phyloP scores from a whole-genome alignment of 345 rosid species.

The Carallia brachiata region DNA sequence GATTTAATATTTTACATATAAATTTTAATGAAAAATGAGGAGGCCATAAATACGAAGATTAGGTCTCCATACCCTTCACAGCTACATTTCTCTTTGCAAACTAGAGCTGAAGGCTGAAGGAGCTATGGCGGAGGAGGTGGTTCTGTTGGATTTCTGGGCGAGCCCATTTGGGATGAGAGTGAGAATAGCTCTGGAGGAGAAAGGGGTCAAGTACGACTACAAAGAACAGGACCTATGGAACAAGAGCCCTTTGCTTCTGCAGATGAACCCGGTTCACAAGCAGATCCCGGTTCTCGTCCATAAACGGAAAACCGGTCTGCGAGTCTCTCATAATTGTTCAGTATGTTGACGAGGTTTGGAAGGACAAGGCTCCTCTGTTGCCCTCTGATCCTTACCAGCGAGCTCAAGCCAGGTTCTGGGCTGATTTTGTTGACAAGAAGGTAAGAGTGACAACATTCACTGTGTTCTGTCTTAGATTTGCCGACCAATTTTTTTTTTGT shows the following conservation, averaged over 20 bases:
- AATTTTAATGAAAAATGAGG: too few relatives aligned
- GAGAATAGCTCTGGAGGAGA: slow-evolving; percentile 1
- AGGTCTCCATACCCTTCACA: too few relatives aligned
- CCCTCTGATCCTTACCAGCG: background rate
- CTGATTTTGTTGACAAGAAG: background rate
- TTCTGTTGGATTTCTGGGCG: background rate
- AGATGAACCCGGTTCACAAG: slow-evolving; percentile 3
- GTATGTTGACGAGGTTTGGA: background rate
- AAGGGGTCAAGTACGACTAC: background rate
- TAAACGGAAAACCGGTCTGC: background rate
- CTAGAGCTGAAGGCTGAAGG: too few relatives aligned
- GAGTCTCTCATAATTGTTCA: background rate
- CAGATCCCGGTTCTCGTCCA: background rate
- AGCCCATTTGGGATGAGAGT: background rate
- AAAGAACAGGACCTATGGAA: background rate
- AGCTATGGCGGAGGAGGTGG: slow-evolving; percentile 1
- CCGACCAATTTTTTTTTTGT: background rate
- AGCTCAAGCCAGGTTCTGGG: slow-evolving; percentile 1
- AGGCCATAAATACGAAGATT: too few relatives aligned
- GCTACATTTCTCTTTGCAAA: too few relatives aligned
- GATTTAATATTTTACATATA: too few relatives aligned
- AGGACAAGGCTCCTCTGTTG: background rate
- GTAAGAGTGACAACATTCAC: background rate
- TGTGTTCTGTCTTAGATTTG: background rate
- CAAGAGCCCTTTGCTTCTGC: background rate